phyloP scores from a whole-genome alignment of 257 asterid species.

The Capsicum baccatum region DNA sequence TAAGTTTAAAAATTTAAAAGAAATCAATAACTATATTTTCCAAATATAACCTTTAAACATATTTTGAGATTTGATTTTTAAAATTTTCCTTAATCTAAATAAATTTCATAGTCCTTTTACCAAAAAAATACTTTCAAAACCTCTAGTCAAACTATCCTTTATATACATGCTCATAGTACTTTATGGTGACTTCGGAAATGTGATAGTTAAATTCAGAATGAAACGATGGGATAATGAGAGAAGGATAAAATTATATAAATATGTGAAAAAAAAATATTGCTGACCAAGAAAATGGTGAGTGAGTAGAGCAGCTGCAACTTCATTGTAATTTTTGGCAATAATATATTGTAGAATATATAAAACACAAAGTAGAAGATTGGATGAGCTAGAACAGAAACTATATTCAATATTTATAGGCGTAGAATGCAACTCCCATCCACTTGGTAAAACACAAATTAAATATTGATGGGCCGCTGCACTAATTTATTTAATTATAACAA shows the following conservation, averaged over 20 bases:
- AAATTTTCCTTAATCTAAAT: too few relatives aligned
- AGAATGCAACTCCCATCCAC: background rate
- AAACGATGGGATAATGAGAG: background rate
- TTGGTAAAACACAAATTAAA: background rate
- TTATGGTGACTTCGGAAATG: background rate
- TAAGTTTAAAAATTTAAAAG: too few relatives aligned
- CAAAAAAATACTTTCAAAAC: too few relatives aligned
- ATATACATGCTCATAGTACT: background rate
- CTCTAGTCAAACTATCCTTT: too few relatives aligned
- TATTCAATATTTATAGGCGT: background rate
- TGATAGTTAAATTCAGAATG: background rate
- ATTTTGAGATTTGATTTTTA: too few relatives aligned
- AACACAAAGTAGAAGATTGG: background rate
- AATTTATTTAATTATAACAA: background rate
- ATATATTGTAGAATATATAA: background rate
- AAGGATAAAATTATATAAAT: background rate
- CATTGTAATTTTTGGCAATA: background rate
- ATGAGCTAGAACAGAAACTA: background rate
- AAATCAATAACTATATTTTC: too few relatives aligned
- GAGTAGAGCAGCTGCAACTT: background rate
- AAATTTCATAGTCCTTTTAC: too few relatives aligned
- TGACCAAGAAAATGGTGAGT: background rate
- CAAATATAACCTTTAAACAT: too few relatives aligned
- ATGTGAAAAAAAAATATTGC: background rate
- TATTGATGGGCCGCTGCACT: background rate